Base-by-base conservation (phyloP, 805 yeast species). In the Kockiozyma suomiensis region DNA sequence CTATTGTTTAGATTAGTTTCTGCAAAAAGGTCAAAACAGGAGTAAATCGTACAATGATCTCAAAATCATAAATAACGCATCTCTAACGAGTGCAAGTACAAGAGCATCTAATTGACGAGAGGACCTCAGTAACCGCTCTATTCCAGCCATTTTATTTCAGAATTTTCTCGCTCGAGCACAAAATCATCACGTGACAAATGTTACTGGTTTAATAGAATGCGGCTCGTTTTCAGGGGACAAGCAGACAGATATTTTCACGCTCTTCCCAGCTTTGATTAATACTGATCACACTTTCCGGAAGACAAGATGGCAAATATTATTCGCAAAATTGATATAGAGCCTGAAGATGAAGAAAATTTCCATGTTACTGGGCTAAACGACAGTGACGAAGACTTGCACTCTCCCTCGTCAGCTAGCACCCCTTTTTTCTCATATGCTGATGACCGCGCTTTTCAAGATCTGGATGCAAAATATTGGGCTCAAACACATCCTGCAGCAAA, bases 391-490 rank as follows among this genome's bases (percentile, higher is more conserved):
- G 56, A 46, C 30, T 21, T 50, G 45, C 50, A 28, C 32, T 46
- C 56, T 1, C 47, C 50, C 4, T 54, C 52, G 15, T 40, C 53
- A 2, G 25, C 42, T 17, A 26, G 37, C 35, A 59, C 62, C 4
- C 66, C 65, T 6, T 62, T 46, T 41, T 62, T 61, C 50, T 48
- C 65, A 10, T 62, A 62, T 42, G 60, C 59, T 1, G 66, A 62
- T 25, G 66, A 62, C 32, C 54, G 58, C 15, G 62, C 65, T 4
- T 52, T 56, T 21, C 62, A 53, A 37, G 58, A 56, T 21, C 43
- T 61, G n/a, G 66, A 62, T 23, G 65, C 56, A 21, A 62, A 62
- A 45, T 46, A 62, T 46, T 62, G 65, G 65, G 66, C 66, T 2
- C 66, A 62, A 28, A 42, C 54, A 15, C 45, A 32, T 13, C 41